Percentiles rank a stretch among this genome's conserved stretches.
Evolutionary conservation across 768 basidiomycete genomes (phyloP).

Genomic region (Russula sp.): DNA sequence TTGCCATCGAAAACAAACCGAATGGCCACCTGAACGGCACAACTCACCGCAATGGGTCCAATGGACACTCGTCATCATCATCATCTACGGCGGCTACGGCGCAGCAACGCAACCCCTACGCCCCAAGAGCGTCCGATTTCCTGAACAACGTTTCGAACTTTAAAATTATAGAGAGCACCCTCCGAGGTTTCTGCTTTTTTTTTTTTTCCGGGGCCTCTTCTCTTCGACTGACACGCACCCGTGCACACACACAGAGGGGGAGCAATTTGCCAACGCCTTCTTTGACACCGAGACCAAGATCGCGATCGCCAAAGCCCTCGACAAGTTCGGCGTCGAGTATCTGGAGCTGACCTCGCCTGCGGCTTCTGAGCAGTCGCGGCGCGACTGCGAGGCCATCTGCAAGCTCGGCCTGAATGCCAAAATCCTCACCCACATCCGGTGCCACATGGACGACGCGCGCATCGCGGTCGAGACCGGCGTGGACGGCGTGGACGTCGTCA

Average conservation of each 20-base stretch:
- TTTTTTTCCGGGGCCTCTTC: conserved; percentile 16
- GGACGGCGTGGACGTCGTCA: conserved; percentile 98
- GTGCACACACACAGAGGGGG: conserved; percentile 74
- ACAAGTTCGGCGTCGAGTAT: conserved; percentile 99
- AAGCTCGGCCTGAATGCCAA: conserved; percentile 95
- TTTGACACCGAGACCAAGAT: conserved; percentile 99
- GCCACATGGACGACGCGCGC: conserved; percentile 99
- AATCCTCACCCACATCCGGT: conserved; percentile 98
- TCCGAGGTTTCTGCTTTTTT: conserved; percentile 61
- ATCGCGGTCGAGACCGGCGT: conserved; percentile 99
- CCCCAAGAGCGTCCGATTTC: conserved; percentile 87
- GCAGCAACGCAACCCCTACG: conserved; percentile 69
- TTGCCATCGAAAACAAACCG: conserved; percentile 50
- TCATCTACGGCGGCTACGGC: conserved; percentile 25
- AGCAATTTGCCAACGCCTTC: conserved; percentile 99
- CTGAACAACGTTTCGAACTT: conserved; percentile 90
- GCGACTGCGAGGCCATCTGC: conserved; percentile 97
- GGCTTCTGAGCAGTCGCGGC: conserved; percentile 90
- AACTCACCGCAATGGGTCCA: conserved; percentile 28
- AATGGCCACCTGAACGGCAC: conserved; percentile 32
- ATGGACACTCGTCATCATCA: conserved; percentile 25
- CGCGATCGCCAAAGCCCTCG: conserved; percentile 95
- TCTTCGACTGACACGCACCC: background rate
- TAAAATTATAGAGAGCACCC: conserved; percentile 95
- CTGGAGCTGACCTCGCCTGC: conserved; percentile 98